Evolutionary conservation across 495 filamentous ascomycete species (phyloP).

Genomic region (Hyaloscypha bicolor): DNA sequence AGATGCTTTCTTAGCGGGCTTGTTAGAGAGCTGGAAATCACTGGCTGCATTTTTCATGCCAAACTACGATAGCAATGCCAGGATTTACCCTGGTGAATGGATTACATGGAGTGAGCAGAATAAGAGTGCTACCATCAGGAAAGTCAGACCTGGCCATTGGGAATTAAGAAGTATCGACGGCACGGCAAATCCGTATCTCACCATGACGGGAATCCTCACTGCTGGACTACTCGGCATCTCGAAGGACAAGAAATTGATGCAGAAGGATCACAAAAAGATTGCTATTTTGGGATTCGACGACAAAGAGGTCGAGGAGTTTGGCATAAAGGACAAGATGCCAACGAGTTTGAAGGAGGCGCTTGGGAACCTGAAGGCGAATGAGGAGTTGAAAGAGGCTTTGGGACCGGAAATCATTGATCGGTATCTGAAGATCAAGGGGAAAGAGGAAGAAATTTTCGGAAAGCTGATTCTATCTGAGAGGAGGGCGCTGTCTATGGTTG

Average conservation of each 20-base stretch:
- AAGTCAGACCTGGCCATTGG: slow-evolving; percentile 62
- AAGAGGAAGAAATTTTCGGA: slow-evolving; percentile 46
- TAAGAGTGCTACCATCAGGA: slow-evolving; percentile 65
- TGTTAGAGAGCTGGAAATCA: slow-evolving; percentile 61
- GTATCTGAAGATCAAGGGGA: slow-evolving; percentile 61
- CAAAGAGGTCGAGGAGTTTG: slow-evolving; percentile 50
- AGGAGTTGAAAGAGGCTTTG: slow-evolving; percentile 45
- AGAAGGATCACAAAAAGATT: slow-evolving; percentile 54
- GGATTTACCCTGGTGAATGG: slow-evolving; percentile 71
- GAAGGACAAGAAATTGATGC: slow-evolving; percentile 43
- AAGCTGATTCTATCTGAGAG: slow-evolving; percentile 12
- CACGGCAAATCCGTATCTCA: slow-evolving; percentile 69
- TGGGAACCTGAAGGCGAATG: slow-evolving; percentile 45
- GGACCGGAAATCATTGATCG: slow-evolving; percentile 55
- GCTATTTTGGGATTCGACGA: slow-evolving; percentile 50
- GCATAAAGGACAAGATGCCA: slow-evolving; percentile 55
- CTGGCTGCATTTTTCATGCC: slow-evolving; percentile 64
- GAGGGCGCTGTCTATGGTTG: background rate
- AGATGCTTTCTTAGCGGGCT: slow-evolving; percentile 60
- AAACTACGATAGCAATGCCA: slow-evolving; percentile 57
- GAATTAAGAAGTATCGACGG: slow-evolving; percentile 71
- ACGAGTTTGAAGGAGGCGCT: slow-evolving; percentile 55
- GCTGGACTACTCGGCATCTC: slow-evolving; percentile 62
- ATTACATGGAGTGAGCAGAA: slow-evolving; percentile 75
- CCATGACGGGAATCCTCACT: slow-evolving; percentile 62